Evolutionary conservation across 169 alveolate species (phyloP).

Genomic region (Perkinsus chesapeaki): DNA sequence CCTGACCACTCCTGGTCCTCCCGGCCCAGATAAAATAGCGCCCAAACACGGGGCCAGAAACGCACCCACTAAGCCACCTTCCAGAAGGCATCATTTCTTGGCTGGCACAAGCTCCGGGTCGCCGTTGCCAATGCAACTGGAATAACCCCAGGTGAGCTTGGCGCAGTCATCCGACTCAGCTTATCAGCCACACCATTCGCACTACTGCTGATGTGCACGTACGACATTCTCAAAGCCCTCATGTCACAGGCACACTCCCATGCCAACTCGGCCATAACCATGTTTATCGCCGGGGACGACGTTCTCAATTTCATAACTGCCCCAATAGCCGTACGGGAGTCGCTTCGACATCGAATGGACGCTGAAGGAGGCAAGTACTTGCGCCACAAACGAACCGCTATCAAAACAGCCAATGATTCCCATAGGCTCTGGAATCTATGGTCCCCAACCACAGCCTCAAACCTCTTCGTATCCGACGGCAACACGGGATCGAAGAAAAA

Average conservation of each 20-base stretch:
- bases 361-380: neutral
- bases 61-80: neutral
- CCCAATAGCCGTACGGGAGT: neutral
- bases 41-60: neutral
- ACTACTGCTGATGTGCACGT: neutral
- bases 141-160: neutral
- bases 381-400: neutral
- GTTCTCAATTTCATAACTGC: neutral
- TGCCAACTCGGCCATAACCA: neutral
- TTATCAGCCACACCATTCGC: neutral
- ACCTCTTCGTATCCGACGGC: neutral
- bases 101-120: neutral
- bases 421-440: neutral
- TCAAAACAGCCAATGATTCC: neutral
- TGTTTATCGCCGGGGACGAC: neutral
- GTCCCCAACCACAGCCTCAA: neutral
- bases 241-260: neutral
- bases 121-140: neutral
- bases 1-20: neutral
- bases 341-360: neutral
- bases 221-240: neutral
- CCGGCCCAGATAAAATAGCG: neutral
- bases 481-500: neutral
- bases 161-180: neutral
- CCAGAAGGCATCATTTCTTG: neutral